Base-by-base conservation (phyloP, 495 filamentous ascomycete species). In the Tuber calosporum region DNA sequence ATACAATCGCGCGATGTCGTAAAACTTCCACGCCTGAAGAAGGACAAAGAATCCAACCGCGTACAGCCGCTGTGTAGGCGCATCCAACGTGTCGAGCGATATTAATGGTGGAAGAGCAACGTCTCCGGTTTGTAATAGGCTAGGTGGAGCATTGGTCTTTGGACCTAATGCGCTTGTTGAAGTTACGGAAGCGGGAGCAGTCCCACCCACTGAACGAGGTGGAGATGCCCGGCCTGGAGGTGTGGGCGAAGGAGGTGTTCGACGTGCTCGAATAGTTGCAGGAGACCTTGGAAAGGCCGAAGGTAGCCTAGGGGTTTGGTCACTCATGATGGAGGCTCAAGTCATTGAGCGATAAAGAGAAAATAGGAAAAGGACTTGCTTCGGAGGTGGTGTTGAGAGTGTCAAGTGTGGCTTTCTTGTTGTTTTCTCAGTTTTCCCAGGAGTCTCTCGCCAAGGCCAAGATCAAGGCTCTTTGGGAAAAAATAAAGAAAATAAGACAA, bases 21-120 rank as follows among this genome's bases (percentile, higher is more conserved):
- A 97, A 15, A 94, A 81, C 69, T 92, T 87, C 90, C 91, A 97
- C 72, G 88, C 88, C 79, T 90, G 85, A 41, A 99, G 84, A 9
- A 84, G 85, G 39, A 89, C 77, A 79, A 93, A 97, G 73, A 97
- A 81, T 20, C 88, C 88, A n/a, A 89, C 84, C 48, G 93, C 90
- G 82, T 96, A 97, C 67, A 95, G 85, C 38, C 95, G 87, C 83
- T 99, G 95, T 20, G 89, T 90, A 4, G 95, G 93, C 34, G 91
- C 92, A 84, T 97, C 95, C 75, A 97, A 83, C 48, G 95, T 80
- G n/a, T 78, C 81, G 48, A 79, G 68, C 45, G 84, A 70, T 66
- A 77, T 72, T 58, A 73, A 72, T 9, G 78, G 74, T 4, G 37
- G 74, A 39, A 36, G 66, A 38, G 36, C 3, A 30, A 22, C n/a